Base-by-base conservation (phyloP, 768 basidiomycete genomes). In the Leucocoprinus birnbaumii region DNA sequence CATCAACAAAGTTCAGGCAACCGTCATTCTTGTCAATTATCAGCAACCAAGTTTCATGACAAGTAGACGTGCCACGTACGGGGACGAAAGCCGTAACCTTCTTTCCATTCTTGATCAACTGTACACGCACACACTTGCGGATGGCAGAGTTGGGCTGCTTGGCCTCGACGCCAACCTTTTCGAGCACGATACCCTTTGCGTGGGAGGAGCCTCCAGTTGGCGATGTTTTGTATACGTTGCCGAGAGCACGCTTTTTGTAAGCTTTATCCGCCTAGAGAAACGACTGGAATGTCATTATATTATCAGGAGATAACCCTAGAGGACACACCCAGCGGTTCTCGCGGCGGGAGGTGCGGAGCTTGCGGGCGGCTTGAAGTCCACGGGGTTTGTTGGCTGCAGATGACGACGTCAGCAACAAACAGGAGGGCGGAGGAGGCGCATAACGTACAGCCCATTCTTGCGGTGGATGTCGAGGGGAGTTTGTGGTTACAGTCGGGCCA, bases 141-240 rank as follows among this genome's bases (percentile, higher is more conserved):
- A 99, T 98, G 72, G 97, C 97, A 71, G 97, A 99, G 85, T 99
- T 99, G 78, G 97, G 97, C 76, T 99, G 97, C 79, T 99, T 99
- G 71, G 97, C 96, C 80, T 99, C 97, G 61, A 99, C 96, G 71
- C 97, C 97, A 68, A 99, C 94, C 82, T 99, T 99, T 79, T 99
- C 97, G 58, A 99, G 87, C 57, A 99, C 97, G 69, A 99, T 99
- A 63, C 97, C 97, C 82, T 99, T 99, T 63, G 97, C 97, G 75
- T 99, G 97, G 63, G 97, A 98, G 55, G 94, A 95, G 62, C 97
- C 97, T 78, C 94, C 97, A 59, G 97, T 98, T 45, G 97, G 97
- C 27, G 96, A 98, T 68, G 97, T 98, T 82, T 96, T 97, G 89
- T 95, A 99, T 71, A 97, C 86, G 79, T 98, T 99, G 58, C 97